A percentile compares a stretch with the other conserved stretches of the same genome.
These are phyloP conservation scores for Salpingoeca rosetta DNA, from an alignment of 78 protist genomes.

Conservation along the genomic window DNA sequence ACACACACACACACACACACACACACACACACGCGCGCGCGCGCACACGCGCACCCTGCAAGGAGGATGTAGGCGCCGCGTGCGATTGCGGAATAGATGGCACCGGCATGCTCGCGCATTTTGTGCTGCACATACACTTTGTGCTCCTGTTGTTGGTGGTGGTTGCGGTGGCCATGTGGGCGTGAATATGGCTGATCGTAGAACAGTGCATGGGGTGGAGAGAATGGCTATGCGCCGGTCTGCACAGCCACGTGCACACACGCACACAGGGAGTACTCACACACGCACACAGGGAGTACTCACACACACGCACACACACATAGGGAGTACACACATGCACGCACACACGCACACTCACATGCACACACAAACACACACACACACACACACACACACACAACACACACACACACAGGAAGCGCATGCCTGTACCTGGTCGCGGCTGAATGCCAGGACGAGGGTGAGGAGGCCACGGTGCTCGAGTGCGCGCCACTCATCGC, in stretches of 20 bases:
- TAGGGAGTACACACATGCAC: no score
- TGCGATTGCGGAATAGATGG: neutral
- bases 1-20: neutral
- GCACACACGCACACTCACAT: neutral
- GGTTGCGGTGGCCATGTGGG: neutral
- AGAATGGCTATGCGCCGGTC: neutral
- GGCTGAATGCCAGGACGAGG: conserved; percentile 11
- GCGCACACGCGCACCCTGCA: neutral
- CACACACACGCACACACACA: no score
- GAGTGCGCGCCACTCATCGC: neutral
- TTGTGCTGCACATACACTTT: neutral
- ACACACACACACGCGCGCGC: neutral
- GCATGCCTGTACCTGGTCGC: conserved; percentile 12
- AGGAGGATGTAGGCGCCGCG: neutral
- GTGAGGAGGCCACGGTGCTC: neutral
- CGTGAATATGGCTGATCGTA: neutral
- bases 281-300: no score
- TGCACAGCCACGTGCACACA: no score
- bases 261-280: no score
- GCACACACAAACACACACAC: neutral
- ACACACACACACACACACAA: neutral
- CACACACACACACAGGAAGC: neutral
- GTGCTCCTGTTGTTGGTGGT: neutral
- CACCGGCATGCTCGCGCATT: neutral
- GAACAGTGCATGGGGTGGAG: neutral